Conservation (phyloP, 371 early-diverging fungal genomes). For the Rhizopus arrhizus region DNA sequence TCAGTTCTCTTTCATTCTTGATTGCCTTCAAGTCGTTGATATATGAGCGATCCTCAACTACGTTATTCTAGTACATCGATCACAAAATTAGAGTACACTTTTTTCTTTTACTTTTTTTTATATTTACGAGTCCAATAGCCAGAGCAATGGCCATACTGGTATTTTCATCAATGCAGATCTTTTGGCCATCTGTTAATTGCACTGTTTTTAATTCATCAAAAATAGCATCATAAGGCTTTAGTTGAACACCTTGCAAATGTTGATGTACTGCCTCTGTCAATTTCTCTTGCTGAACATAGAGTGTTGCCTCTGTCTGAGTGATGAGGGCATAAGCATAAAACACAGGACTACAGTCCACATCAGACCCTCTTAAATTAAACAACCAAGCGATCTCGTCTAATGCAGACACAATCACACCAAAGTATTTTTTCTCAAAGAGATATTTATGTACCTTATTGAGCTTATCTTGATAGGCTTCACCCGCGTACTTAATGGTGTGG, state of each 20-base stretch:
- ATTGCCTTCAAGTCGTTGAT: slow-evolving; percentile 82
- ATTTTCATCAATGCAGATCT: slow-evolving; percentile 57
- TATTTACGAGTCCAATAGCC: slow-evolving; percentile 54
- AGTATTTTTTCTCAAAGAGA: slow-evolving; percentile 58
- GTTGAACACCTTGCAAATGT: slow-evolving; percentile 66
- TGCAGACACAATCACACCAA: slow-evolving; percentile 81
- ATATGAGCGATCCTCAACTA: slow-evolving; percentile 67
- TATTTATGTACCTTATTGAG: slow-evolving; percentile 62
- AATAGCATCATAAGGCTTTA: slow-evolving; percentile 78
- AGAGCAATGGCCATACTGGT: slow-evolving; percentile 74
- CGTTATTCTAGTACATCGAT: slow-evolving; percentile 39
- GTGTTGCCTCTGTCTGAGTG: slow-evolving; percentile 62
- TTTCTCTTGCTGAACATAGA: slow-evolving; percentile 84
- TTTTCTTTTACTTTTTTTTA: slow-evolving; percentile 1
- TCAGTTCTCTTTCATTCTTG: slow-evolving; percentile 91
- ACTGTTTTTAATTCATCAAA: slow-evolving; percentile 70
- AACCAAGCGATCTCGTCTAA: slow-evolving; percentile 97
- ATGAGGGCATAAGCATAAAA: slow-evolving; percentile 94
- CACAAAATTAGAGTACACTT: slow-evolving; percentile 26
- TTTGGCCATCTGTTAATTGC: slow-evolving; percentile 29
- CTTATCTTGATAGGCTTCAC: slow-evolving; percentile 57
- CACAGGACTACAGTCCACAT: slow-evolving; percentile 97
- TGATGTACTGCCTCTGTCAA: slow-evolving; percentile 62
- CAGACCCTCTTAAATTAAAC: slow-evolving; percentile 97
- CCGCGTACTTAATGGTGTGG: slow-evolving; percentile 71